Percentiles rank a stretch among this genome's conserved stretches.
phyloP scores from a whole-genome alignment of 305 asterid genomes.

The Fraxinus floribunda region DNA sequence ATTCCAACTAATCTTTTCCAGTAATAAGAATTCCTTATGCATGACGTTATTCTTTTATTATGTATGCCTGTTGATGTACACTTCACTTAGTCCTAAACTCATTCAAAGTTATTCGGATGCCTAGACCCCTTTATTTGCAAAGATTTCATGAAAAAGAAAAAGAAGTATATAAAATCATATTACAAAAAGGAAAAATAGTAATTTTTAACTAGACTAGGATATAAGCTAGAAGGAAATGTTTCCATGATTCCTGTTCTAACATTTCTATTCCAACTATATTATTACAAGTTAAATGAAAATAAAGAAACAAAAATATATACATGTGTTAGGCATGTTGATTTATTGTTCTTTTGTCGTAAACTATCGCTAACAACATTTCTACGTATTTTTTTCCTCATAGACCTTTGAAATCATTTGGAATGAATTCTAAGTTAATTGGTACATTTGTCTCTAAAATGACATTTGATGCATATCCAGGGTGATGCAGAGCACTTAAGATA shows the following conservation, averaged over 20 bases:
- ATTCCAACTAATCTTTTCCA: slow-evolving; percentile 3
- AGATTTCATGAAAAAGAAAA: neutral
- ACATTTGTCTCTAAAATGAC: slow-evolving; percentile 14
- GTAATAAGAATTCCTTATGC: neutral
- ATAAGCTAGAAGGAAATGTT: neutral
- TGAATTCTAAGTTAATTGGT: slow-evolving; percentile 4
- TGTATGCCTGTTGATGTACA: neutral
- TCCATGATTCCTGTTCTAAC: neutral
- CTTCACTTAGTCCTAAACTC: neutral
- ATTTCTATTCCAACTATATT: neutral
- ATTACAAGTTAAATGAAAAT: neutral
- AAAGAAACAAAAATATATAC: neutral
- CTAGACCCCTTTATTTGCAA: neutral
- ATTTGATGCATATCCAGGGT: slow-evolving; percentile 58
- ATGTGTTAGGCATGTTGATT: neutral
- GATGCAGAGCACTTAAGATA: slow-evolving; percentile 84
- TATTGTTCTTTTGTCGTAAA: neutral
- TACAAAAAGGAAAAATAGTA: neutral
- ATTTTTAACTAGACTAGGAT: neutral
- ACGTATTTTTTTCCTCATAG: neutral
- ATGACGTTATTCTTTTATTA: neutral
- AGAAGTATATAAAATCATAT: neutral
- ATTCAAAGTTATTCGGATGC: neutral
- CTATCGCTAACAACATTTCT: neutral
- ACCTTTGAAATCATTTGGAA: neutral